These are phyloP conservation scores for Alopecurus myosuroides DNA, from an alignment of 176 grass and related monocot species.

Conservation along the genomic window DNA sequence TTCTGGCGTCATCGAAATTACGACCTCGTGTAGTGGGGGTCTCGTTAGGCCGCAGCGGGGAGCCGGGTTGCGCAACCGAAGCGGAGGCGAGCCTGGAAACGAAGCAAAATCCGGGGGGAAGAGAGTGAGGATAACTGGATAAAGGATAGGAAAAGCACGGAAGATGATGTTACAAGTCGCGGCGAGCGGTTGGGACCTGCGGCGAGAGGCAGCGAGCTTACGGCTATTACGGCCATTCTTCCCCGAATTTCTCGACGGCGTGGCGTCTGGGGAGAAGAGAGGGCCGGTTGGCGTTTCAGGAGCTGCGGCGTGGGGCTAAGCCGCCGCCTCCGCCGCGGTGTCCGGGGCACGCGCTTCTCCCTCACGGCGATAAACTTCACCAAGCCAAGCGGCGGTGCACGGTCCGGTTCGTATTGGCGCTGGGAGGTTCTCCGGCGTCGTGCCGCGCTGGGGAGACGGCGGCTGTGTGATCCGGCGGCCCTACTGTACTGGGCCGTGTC, in stretches of 20 bases:
- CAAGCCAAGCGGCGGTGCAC: neutral
- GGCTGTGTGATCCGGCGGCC: neutral
- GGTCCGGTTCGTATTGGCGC: neutral
- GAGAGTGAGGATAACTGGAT: neutral
- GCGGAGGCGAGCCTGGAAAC: neutral
- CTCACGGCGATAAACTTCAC: neutral
- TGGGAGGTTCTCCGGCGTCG: neutral
- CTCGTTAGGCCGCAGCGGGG: neutral
- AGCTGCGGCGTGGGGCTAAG: neutral
- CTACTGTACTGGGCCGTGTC: neutral
- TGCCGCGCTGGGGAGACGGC: neutral
- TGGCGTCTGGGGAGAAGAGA: neutral
- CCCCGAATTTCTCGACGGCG: neutral
- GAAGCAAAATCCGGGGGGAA: neutral
- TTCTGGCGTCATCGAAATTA: neutral
- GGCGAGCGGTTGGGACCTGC: neutral
- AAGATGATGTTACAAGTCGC: neutral
- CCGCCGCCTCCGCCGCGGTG: neutral
- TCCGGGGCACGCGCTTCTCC: neutral
- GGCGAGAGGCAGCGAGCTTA: neutral
- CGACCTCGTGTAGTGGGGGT: conserved; percentile 17
- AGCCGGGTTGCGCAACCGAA: neutral
- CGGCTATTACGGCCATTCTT: neutral
- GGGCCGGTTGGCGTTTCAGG: neutral
- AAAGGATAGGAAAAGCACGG: neutral